phyloP scores from a whole-genome alignment of 768 basidiomycete genomes.

The Boletellus ananiceps region DNA sequence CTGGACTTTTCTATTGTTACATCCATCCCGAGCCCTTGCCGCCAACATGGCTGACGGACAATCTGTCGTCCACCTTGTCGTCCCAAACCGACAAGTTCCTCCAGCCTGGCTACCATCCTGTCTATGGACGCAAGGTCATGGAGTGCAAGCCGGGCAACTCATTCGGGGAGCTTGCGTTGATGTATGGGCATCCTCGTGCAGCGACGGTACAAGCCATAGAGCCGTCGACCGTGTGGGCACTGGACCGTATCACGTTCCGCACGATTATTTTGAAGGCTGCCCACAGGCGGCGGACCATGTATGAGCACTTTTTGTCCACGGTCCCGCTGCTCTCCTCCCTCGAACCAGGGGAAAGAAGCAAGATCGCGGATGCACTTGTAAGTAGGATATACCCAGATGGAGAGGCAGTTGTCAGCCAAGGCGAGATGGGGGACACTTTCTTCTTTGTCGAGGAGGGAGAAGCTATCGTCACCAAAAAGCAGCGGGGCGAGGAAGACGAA shows the following conservation, averaged over 20 bases:
- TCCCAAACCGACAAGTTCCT: slow-evolving; percentile 50
- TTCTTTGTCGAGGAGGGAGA: slow-evolving; percentile 96
- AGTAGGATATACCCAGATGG: slow-evolving; percentile 80
- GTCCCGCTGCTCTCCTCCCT: slow-evolving; percentile 85
- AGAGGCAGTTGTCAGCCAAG: slow-evolving; percentile 83
- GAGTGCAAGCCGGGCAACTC: slow-evolving; percentile 81
- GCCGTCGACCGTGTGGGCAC: slow-evolving; percentile 82
- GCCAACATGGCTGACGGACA: slow-evolving; percentile 50
- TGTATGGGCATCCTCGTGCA: slow-evolving; percentile 96
- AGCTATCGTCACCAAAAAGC: slow-evolving; percentile 78
- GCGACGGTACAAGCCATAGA: slow-evolving; percentile 89
- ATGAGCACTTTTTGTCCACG: slow-evolving; percentile 91
- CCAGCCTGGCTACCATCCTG: slow-evolving; percentile 62
- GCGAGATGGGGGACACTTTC: slow-evolving; percentile 95
- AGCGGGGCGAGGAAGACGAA: slow-evolving; percentile 53
- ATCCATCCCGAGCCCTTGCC: slow-evolving; percentile 65
- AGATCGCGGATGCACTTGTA: slow-evolving; percentile 93
- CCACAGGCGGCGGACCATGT: slow-evolving; percentile 88
- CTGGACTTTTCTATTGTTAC: slow-evolving; percentile 80
- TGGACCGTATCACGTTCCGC: slow-evolving; percentile 97
- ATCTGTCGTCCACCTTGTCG: slow-evolving; percentile 33
- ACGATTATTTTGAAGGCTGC: slow-evolving; percentile 95
- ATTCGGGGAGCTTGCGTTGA: slow-evolving; percentile 94
- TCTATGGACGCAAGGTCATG: slow-evolving; percentile 77
- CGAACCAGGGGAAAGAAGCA: slow-evolving; percentile 85